Percentiles rank a stretch among this genome's conserved stretches.
phyloP scores from a whole-genome alignment of 2,329 filamentous ascomycete genomes.

The Shiraia sp. region DNA sequence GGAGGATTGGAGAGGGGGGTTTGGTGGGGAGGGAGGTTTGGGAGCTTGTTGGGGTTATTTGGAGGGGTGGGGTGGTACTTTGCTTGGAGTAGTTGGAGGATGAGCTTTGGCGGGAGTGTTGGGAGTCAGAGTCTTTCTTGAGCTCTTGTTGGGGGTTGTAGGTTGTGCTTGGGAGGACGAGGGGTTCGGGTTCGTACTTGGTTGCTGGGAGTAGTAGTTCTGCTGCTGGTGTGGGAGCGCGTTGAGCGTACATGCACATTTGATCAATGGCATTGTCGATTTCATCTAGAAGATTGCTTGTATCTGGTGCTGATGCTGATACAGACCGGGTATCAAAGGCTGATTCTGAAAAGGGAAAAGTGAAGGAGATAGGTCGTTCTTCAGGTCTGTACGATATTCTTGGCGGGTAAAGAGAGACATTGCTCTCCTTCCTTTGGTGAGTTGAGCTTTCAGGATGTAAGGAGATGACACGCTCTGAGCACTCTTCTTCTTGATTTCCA shows the following conservation, averaged over 20 bases:
- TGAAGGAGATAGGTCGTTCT: slow-evolving; percentile 21
- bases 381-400: slow-evolving; percentile 14
- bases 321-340: slow-evolving; percentile 19
- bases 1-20: too few relatives aligned
- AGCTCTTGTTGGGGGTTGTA: slow-evolving; percentile 7
- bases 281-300: slow-evolving; percentile 21
- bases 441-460: slow-evolving; percentile 10
- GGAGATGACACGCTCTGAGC: slow-evolving; percentile 12
- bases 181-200: slow-evolving; percentile 12
- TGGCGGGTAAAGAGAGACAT: slow-evolving; percentile 2
- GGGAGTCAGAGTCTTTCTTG: neutral
- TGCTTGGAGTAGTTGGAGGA: too few relatives aligned
- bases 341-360: slow-evolving; percentile 14
- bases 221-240: neutral
- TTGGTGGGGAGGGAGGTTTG: too few relatives aligned
- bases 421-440: slow-evolving; percentile 1
- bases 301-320: slow-evolving; percentile 7
- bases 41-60: too few relatives aligned
- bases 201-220: slow-evolving; percentile 13
- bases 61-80: too few relatives aligned
- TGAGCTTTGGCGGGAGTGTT: too few relatives aligned
- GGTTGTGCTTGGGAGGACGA: slow-evolving; percentile 7
- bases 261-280: slow-evolving; percentile 33
- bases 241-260: slow-evolving; percentile 21
- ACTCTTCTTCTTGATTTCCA: neutral